These are phyloP conservation scores for Lepidium campestre DNA, from an alignment of 441 rosid species.

Conservation along the genomic window DNA sequence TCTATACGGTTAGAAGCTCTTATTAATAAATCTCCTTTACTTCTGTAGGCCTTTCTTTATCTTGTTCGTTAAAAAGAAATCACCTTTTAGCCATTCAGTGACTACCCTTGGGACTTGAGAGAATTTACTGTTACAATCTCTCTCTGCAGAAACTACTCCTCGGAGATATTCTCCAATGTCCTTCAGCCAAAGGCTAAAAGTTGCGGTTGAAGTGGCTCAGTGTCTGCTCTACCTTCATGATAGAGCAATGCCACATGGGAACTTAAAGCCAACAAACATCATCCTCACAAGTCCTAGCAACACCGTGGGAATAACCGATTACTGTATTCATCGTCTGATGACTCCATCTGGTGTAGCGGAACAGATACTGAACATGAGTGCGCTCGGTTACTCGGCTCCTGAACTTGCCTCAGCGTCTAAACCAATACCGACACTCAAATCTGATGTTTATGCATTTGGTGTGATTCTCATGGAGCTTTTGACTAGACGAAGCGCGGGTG, in stretches of 20 bases:
- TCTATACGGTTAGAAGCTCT: conserved; percentile 70
- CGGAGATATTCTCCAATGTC: conserved; percentile 72
- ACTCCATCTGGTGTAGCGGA: conserved; percentile 75
- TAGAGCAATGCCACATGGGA: conserved; percentile 76
- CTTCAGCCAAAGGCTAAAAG: conserved; percentile 72
- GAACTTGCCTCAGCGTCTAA: conserved; percentile 65
- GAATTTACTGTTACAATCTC: background rate
- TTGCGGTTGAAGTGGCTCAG: conserved; percentile 71
- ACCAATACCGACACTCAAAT: conserved; percentile 62
- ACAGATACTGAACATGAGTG: conserved; percentile 80
- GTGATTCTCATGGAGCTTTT: conserved; percentile 88
- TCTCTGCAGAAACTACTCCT: conserved; percentile 76
- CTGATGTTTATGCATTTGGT: conserved; percentile 86
- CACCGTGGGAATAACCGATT: conserved; percentile 54
- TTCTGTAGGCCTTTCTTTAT: background rate
- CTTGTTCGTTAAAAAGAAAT: background rate
- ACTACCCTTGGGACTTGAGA: background rate
- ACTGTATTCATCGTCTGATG: conserved; percentile 85
- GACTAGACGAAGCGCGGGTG: conserved; percentile 85
- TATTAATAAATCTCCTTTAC: background rate
- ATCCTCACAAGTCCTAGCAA: conserved; percentile 54
- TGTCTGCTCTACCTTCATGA: conserved; percentile 78
- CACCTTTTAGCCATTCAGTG: background rate
- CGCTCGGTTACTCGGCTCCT: conserved; percentile 91
- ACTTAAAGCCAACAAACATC: conserved; percentile 85